These are phyloP conservation scores for Fagus sylvatica DNA, from an alignment of 306 rosid species.

Conservation along the genomic window DNA sequence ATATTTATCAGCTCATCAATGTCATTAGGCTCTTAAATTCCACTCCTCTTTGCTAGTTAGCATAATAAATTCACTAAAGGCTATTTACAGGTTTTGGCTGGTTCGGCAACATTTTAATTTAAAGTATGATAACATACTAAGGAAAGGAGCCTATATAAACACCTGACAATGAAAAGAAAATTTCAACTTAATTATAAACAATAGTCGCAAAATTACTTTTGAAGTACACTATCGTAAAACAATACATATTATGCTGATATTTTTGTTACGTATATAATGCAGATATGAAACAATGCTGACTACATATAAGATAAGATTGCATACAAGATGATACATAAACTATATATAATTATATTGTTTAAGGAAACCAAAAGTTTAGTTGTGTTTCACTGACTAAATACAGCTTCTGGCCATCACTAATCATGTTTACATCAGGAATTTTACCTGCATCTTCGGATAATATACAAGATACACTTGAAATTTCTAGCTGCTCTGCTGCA, in stretches of 20 bases:
- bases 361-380: conserved; percentile 13
- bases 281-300: not conserved
- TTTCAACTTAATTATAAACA: not conserved
- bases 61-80: no score
- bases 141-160: not conserved
- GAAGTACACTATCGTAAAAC: not conserved
- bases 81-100: no score
- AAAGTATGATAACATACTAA: not conserved
- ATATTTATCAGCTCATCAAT: no score
- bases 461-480: conserved; percentile 42
- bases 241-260: not conserved
- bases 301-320: not conserved
- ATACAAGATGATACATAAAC: not conserved
- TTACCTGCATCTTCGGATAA: conserved; percentile 90
- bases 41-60: no score
- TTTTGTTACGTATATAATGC: not conserved
- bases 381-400: conserved; percentile 56
- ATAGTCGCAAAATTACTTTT: not conserved
- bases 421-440: conserved; percentile 65
- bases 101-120: not conserved
- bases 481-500: conserved; percentile 52
- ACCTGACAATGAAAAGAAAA: not conserved
- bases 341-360: conserved; percentile 1
- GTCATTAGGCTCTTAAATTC: no score
- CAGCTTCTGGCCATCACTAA: conserved; percentile 75